Conservation (phyloP, 805 yeast genomes). For the Geotrichum ghanense region DNA sequence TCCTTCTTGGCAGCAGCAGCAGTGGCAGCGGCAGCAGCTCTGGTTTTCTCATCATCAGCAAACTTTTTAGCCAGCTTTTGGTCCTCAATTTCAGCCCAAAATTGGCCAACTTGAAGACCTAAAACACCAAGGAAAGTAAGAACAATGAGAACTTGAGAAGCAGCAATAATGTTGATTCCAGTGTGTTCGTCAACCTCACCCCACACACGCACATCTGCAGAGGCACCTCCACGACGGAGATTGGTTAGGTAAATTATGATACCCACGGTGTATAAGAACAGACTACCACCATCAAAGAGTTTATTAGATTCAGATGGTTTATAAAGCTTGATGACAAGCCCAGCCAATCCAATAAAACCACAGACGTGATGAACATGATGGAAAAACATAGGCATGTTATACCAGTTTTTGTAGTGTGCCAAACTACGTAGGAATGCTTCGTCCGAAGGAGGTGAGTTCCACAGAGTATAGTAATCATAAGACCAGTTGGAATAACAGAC, state of each 20-base stretch:
- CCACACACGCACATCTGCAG: slow-evolving; percentile 69
- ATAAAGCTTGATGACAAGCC: slow-evolving; percentile 66
- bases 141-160: slow-evolving; percentile 68
- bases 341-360: slow-evolving; percentile 54
- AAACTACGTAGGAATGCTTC: slow-evolving; percentile 51
- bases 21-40: slow-evolving; percentile 12
- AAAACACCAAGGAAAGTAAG: slow-evolving; percentile 67
- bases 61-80: slow-evolving; percentile 9
- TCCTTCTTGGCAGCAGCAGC: slow-evolving; percentile 6
- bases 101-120: slow-evolving; percentile 76
- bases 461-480: slow-evolving; percentile 67
- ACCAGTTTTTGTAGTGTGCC: slow-evolving; percentile 66
- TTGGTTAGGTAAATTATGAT: slow-evolving; percentile 78
- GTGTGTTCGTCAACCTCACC: slow-evolving; percentile 84
- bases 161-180: slow-evolving; percentile 86
- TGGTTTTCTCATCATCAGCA: slow-evolving; percentile 14
- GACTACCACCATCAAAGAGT: slow-evolving; percentile 81
- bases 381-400: slow-evolving; percentile 46
- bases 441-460: slow-evolving; percentile 41
- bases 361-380: slow-evolving; percentile 54
- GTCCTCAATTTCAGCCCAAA: slow-evolving; percentile 64
- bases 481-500: slow-evolving; percentile 67
- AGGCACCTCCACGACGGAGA: slow-evolving; percentile 64
- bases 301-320: slow-evolving; percentile 79
- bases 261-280: slow-evolving; percentile 61